A percentile compares a stretch with the other conserved stretches of the same genome.
phyloP scores from a whole-genome alignment of 2,329 filamentous ascomycete species.

The Alternaria hordeiaustralica region DNA sequence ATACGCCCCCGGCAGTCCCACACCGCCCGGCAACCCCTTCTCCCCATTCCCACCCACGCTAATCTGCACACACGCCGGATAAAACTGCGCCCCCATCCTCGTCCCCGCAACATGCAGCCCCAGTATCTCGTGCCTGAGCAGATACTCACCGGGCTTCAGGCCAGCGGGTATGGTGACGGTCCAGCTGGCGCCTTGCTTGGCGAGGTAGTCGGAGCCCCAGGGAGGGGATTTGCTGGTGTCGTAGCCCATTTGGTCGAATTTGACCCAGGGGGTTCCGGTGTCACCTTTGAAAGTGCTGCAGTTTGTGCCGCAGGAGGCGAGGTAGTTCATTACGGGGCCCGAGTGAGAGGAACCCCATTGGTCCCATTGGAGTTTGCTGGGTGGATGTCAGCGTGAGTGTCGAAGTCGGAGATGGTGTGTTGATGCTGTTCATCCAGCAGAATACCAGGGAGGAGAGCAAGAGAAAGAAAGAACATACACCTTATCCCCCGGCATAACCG shows the following conservation, averaged over 20 bases:
- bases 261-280: constrained; percentile 43
- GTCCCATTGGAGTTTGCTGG: constrained; percentile 43
- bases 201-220: constrained; percentile 47
- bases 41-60: constrained; percentile 19
- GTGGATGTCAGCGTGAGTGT: not conserved
- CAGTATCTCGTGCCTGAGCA: constrained; percentile 29
- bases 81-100: constrained; percentile 27
- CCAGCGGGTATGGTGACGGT: constrained; percentile 39
- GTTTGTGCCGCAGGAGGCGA: constrained; percentile 44
- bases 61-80: constrained; percentile 25
- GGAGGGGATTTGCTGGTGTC: constrained; percentile 34
- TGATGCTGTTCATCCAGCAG: no score
- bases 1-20: constrained; percentile 30
- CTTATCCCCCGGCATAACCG: constrained; percentile 29
- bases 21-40: constrained; percentile 18
- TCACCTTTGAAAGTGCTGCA: constrained; percentile 45
- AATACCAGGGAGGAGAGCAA: no score
- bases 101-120: constrained; percentile 24
- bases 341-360: constrained; percentile 41
- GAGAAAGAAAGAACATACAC: constrained; percentile 18
- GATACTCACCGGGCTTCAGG: constrained; percentile 38
- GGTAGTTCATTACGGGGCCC: constrained; percentile 47
- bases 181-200: constrained; percentile 44
- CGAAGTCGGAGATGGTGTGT: not conserved
- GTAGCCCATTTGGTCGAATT: constrained; percentile 48